Conservation (phyloP, 1,284 basidiomycete genomes). For the Austroboletus novae-zelandiae region DNA sequence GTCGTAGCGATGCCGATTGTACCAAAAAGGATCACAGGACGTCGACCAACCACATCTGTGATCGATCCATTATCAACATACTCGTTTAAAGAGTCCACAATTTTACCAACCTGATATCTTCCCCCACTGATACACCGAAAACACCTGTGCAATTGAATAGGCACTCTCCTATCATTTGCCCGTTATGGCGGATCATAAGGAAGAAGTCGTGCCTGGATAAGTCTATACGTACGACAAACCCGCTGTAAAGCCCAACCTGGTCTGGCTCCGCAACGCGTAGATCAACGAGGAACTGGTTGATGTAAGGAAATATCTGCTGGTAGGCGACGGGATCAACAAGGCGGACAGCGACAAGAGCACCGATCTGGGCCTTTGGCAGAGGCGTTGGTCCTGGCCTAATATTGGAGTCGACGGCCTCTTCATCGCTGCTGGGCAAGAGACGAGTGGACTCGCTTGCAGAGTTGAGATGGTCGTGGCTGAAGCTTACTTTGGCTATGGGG, state of each 20-base stretch:
- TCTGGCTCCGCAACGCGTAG: conserved; percentile 54
- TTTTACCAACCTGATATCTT: conserved; percentile 46
- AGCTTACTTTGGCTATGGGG: neutral
- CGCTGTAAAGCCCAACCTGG: conserved; percentile 63
- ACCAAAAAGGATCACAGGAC: conserved; percentile 56
- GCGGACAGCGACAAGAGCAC: conserved; percentile 32
- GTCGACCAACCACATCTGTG: conserved; percentile 52
- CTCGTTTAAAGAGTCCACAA: too few species aligned
- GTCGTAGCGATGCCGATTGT: conserved; percentile 52
- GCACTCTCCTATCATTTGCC: conserved; percentile 47
- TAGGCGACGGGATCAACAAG: conserved; percentile 59
- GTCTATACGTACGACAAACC: conserved; percentile 44
- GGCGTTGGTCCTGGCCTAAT: conserved; percentile 1
- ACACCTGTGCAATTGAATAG: conserved; percentile 58
- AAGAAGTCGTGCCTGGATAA: neutral
- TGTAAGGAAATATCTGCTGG: conserved; percentile 57
- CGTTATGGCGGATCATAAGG: too few species aligned
- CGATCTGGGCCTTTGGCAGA: conserved; percentile 13
- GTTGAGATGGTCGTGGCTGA: neutral
- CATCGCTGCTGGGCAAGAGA: conserved; percentile 8
- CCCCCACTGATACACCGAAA: conserved; percentile 64
- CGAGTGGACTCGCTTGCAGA: conserved; percentile 7
- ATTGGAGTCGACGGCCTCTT: neutral
- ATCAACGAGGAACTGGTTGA: conserved; percentile 61
- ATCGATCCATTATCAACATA: neutral